Evolutionary conservation across 2,329 filamentous ascomycete species (phyloP), one percentile per base, ranked within the genome.

Genomic region (Corniculantispora saksenae): DNA sequence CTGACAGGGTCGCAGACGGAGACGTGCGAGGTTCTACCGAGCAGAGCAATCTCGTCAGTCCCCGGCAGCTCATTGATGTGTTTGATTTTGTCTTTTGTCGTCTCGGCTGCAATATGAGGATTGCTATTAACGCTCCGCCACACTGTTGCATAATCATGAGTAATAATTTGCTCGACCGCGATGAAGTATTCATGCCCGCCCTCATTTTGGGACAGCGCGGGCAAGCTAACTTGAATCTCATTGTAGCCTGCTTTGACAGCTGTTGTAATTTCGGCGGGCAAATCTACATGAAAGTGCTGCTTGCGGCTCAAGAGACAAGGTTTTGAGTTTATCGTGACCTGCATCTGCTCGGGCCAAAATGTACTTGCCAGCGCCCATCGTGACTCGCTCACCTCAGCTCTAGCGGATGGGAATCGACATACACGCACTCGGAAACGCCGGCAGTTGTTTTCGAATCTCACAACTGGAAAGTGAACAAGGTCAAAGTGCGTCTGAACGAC

Each of bases 271-370:
- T 65, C 63, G 12, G 29, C 48, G 3, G 63, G 56, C 7, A 65
- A 29, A 40, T 65, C 63, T 13, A 38, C 17, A n/a, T 48, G 63
- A n/a, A 65, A 65, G 25, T 65, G 63, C 35, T 60, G 55, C 19
- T 61, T 65, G 43, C 63, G 55, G 17, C 56, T 60, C 55, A 65
- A 21, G 15, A 50, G 19, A 25, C 48, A 61, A n/a, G 63, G 38
- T 27, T 35, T 47, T 2, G 19, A 25, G 25, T 65, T 65, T n/a
- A 65, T 38, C 19, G 21, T 27, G 2, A 61, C 19, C 5, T 60
- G 48, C 21, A 65, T 35, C 10, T 47, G 35, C 13, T 55, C 47
- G 19, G 63, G 63, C 63, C 63, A 65, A 23, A 61, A 55, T 13
- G 38, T 35, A 15, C 38, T 54, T n/a, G 38, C 12, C n/a, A 7